Conservation (phyloP, 345 rosid genomes). For the Draba incana region DNA sequence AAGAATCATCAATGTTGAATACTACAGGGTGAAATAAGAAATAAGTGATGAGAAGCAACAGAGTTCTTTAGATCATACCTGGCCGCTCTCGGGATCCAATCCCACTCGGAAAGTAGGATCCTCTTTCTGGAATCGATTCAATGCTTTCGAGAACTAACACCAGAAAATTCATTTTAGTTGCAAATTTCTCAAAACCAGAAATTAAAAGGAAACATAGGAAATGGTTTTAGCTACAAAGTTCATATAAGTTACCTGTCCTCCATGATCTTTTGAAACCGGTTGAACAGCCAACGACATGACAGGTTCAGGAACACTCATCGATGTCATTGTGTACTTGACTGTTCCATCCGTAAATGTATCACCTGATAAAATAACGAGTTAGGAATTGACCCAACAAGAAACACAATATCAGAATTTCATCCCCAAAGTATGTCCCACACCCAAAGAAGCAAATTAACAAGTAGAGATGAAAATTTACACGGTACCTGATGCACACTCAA, state of each 20-base stretch:
- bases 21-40: neutral
- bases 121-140: slow-evolving; percentile 91
- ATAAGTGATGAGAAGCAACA: neutral
- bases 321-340: slow-evolving; percentile 95
- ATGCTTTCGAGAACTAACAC: slow-evolving; percentile 92
- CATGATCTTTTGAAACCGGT: slow-evolving; percentile 93
- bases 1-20: slow-evolving; percentile 9
- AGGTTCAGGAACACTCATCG: slow-evolving; percentile 99
- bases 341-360: slow-evolving; percentile 97
- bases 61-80: slow-evolving; percentile 50
- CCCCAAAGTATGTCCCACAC: neutral
- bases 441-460: slow-evolving; percentile 18
- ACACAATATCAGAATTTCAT: neutral
- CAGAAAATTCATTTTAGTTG: slow-evolving; percentile 6
- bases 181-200: slow-evolving; percentile 21
- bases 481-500: slow-evolving; percentile 98
- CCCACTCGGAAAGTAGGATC: slow-evolving; percentile 99
- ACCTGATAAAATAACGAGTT: slow-evolving; percentile 48
- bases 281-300: slow-evolving; percentile 98
- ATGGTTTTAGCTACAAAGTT: slow-evolving; percentile 7
- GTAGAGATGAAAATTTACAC: neutral
- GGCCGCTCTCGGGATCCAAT: slow-evolving; percentile 96
- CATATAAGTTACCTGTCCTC: slow-evolving; percentile 76
- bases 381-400: slow-evolving; percentile 16
- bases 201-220: neutral